These are phyloP conservation scores for Boletus subcaerulescens DNA, from an alignment of 768 basidiomycete species.

Conservation along the genomic window DNA sequence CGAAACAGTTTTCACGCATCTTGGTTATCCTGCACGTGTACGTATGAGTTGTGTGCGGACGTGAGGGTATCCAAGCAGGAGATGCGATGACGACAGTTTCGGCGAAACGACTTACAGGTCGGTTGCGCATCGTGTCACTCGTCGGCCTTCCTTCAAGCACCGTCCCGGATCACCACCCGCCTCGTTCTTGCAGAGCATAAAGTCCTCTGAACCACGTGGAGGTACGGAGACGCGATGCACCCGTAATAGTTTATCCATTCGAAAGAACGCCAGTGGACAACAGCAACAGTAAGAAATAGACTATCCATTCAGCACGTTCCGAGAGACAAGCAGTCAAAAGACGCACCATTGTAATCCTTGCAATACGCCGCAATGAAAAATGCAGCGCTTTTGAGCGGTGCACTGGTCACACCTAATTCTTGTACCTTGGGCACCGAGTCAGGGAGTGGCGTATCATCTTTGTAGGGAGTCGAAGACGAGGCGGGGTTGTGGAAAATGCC, in stretches of 20 bases:
- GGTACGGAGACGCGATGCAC: slow-evolving; percentile 15
- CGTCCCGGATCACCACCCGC: slow-evolving; percentile 78
- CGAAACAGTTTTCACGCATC: slow-evolving; percentile 87
- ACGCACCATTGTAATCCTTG: slow-evolving; percentile 93
- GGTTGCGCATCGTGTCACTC: slow-evolving; percentile 92
- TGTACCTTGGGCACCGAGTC: slow-evolving; percentile 69
- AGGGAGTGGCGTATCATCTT: slow-evolving; percentile 66
- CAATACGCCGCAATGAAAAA: slow-evolving; percentile 97
- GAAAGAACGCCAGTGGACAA: background rate
- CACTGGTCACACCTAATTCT: slow-evolving; percentile 88
- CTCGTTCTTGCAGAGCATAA: slow-evolving; percentile 97
- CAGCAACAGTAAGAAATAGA: too few relatives aligned
- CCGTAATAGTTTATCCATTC: background rate
- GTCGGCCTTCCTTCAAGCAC: slow-evolving; percentile 92
- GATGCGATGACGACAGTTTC: background rate
- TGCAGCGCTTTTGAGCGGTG: slow-evolving; percentile 91
- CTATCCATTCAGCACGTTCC: slow-evolving; percentile 8
- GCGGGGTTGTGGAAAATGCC: slow-evolving; percentile 50
- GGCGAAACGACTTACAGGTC: slow-evolving; percentile 67
- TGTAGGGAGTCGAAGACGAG: slow-evolving; percentile 48
- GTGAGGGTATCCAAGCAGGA: background rate
- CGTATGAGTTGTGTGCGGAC: background rate
- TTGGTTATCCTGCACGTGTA: slow-evolving; percentile 68
- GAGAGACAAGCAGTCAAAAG: background rate
- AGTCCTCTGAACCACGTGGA: slow-evolving; percentile 60